Base-by-base conservation (phyloP, 1,284 basidiomycete species). In the Lignosus rhinocerotis region DNA sequence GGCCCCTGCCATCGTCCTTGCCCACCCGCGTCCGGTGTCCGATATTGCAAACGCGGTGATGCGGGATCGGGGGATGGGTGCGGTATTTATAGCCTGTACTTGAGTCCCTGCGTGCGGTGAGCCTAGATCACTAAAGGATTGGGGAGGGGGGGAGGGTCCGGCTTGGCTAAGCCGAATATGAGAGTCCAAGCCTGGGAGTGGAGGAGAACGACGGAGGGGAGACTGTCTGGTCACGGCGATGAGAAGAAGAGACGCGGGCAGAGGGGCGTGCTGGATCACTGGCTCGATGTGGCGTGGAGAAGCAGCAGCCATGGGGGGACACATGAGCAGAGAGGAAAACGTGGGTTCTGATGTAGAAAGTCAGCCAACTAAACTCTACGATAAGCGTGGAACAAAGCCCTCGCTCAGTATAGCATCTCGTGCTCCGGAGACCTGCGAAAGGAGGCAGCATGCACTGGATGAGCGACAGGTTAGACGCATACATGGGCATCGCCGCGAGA, bases 271-370 rank as follows among this genome's bases (percentile, higher is more conserved):
- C 55, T 30, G 48, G 38, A 14, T 42, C 38, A 30, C 32, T 33
- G 48, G 48, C 7, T 16, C 21, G 34, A 56, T 54, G 57, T 54
- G 57, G 57, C 57, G 57, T 51, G 53, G 49, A 55, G 55, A 56
- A 58, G 54, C 51, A 33, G 53, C 52, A 36, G 31, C 31, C 41
- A 51, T 57, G 14, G 46, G 38, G 44, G 50, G 59, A n/a, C 62
- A 64, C 62, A 61, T 64, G 62, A 61, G 55, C 62, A 53, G 33
- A 46, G 31, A 32, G 19, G 42, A 46, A 9, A 59, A 58, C 57
- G 57, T 64, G 59, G 51, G 11, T 59, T 61, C 62, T 64, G 62
- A 64, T 64, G 59, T 48, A 50, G 59, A 56, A 61, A 14, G 33
- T 21, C 21, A 44, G 25, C 17, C 38, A 36, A 39, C n/a, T n/a